Base-by-base conservation (phyloP, 2,329 filamentous ascomycete species). In the Tolypocladium tropicale region DNA sequence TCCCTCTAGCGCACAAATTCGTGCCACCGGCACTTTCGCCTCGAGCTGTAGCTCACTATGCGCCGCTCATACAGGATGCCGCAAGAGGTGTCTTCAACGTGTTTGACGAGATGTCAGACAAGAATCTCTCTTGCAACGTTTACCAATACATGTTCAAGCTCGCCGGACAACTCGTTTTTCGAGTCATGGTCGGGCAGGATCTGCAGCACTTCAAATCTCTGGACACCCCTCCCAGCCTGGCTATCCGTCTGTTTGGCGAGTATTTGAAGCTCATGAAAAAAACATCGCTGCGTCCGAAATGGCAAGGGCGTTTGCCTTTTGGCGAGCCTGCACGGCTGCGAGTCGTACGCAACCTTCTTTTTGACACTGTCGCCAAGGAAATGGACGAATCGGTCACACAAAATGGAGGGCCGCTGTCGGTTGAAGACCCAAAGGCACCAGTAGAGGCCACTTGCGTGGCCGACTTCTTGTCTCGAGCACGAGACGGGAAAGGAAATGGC, bases 1-100 rank as follows among this genome's bases (percentile, higher is more conserved):
- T 75, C 74, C 58, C 63, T 21, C 58, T 75, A 0, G 74, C 76
- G 1, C 81, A 84, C 70, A 84, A 83, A 64, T 84, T 82, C 64
- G 61, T 84, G 7, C 79, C 80, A 0, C 79, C 81, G 0, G 75
- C 77, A 0, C 67, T 83, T 21, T 74, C 74, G 0, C 79, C 80
- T 30, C 81, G 78, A 62, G 80, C 80, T 0, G 78, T 83, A 4
- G 70, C 76, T 0, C 79, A 83, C 61, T 82, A 83, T 59, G 73
- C 78, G 0, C 78, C 80, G 0, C 74, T 72, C 0, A 83, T 84
- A 78, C 78, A 82, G 58, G 63, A 71, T 46, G 76, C 74, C 0
- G 34, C 34, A 36, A 7, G 34, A 72, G 78, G 74, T 18, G 64
- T 76, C 0, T 82, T 78, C 61, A 67, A 67, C 21, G 71, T 74